These are phyloP conservation scores for Dothidotthia symphoricarpi DNA, from an alignment of 2,329 filamentous ascomycete species.

Conservation along the genomic window DNA sequence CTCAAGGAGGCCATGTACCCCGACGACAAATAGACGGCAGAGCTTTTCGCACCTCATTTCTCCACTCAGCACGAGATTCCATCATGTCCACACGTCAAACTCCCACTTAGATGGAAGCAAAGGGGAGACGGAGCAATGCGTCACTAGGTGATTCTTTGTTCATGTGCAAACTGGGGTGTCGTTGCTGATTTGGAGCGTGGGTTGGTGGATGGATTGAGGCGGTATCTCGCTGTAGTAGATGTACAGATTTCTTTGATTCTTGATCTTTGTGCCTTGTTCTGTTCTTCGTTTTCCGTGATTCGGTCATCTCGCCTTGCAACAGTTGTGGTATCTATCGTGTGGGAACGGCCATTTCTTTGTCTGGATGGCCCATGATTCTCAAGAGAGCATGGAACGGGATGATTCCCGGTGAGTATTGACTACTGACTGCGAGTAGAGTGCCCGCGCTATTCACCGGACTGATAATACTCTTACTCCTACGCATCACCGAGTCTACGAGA, in stretches of 20 bases:
- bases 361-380: too few species aligned
- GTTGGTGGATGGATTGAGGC: conserved; percentile 14
- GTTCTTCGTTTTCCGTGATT: too few species aligned
- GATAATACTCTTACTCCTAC: too few species aligned
- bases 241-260: conserved; percentile 25
- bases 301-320: too few species aligned
- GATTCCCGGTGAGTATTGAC: too few species aligned
- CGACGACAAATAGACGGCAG: conserved; percentile 39
- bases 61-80: conserved; percentile 12
- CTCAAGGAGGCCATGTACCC: conserved; percentile 95
- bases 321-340: too few species aligned
- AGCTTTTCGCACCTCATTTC: conserved; percentile 10
- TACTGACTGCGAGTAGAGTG: too few species aligned
- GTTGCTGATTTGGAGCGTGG: conserved; percentile 4
- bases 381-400: too few species aligned
- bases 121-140: conserved; percentile 24
- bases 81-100: conserved; percentile 23
- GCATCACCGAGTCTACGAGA: too few species aligned
- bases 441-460: too few species aligned
- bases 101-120: conserved; percentile 15
- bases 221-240: conserved; percentile 31
- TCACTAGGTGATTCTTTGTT: conserved; percentile 28
- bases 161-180: conserved; percentile 15
- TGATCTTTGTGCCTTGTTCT: background rate
- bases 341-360: too few species aligned